Evolutionary conservation across 257 asterid species (phyloP).

Genomic region (Solanum ossicruentum): DNA sequence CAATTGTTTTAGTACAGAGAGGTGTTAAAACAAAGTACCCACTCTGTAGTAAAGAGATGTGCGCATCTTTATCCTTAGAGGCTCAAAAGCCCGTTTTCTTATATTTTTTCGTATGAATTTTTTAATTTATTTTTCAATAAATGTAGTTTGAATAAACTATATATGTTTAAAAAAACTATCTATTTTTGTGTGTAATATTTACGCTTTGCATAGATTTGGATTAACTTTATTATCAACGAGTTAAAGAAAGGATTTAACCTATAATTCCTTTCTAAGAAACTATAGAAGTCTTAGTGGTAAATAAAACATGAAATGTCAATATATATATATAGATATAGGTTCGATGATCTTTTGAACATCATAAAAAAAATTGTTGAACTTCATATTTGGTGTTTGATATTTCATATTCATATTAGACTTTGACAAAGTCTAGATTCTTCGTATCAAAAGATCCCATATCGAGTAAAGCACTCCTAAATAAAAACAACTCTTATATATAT

Average conservation of each 20-base stretch:
- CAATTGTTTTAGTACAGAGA: too few species aligned
- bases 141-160: background rate
- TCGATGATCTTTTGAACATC: background rate
- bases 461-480: background rate
- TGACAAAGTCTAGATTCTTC: background rate
- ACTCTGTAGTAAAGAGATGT: too few species aligned
- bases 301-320: background rate
- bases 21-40: too few species aligned
- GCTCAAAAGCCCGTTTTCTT: background rate
- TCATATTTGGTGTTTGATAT: background rate
- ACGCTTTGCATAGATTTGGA: background rate
- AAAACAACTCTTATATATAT: background rate
- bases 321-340: background rate
- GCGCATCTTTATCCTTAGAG: background rate
- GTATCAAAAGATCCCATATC: background rate
- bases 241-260: background rate
- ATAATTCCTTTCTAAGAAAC: background rate
- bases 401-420: background rate
- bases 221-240: background rate
- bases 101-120: background rate
- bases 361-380: background rate
- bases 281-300: background rate
- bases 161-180: background rate
- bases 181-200: background rate
- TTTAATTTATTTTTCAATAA: background rate